A percentile compares a stretch with the other conserved stretches of the same genome.
phyloP scores from a whole-genome alignment of 75 land plant genomes.

The Pinus albicaulis region DNA sequence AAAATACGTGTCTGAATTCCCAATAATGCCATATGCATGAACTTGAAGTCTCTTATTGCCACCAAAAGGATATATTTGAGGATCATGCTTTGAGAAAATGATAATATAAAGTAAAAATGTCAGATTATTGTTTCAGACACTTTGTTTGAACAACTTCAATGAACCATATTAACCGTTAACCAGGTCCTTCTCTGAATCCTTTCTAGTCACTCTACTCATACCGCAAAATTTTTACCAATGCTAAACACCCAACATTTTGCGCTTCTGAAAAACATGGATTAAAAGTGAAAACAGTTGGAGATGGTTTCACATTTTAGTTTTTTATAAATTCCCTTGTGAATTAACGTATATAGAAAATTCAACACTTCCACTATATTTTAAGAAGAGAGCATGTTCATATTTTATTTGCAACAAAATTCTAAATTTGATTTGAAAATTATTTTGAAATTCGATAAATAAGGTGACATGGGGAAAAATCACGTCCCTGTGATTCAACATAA shows the following conservation, averaged over 20 bases:
- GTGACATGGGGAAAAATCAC: too few species aligned
- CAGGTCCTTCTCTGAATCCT: neutral
- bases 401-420: neutral
- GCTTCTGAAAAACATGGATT: neutral
- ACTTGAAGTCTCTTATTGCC: conserved; percentile 79
- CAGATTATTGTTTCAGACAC: neutral
- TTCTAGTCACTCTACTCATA: neutral
- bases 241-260: neutral
- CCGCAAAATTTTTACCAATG: neutral
- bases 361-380: neutral
- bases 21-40: conserved; percentile 79
- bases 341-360: neutral
- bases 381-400: neutral
- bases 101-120: neutral
- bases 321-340: neutral
- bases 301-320: neutral
- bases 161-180: neutral
- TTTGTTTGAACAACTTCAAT: neutral
- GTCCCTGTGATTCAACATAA: too few species aligned
- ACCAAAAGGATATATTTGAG: neutral
- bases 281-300: neutral
- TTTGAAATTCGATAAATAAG: neutral
- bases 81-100: neutral
- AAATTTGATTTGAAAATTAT: neutral
- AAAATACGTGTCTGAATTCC: conserved; percentile 56